Evolutionary conservation across 129 eudicot genomes (phyloP).

Genomic region (Scalesia atractyloides): DNA sequence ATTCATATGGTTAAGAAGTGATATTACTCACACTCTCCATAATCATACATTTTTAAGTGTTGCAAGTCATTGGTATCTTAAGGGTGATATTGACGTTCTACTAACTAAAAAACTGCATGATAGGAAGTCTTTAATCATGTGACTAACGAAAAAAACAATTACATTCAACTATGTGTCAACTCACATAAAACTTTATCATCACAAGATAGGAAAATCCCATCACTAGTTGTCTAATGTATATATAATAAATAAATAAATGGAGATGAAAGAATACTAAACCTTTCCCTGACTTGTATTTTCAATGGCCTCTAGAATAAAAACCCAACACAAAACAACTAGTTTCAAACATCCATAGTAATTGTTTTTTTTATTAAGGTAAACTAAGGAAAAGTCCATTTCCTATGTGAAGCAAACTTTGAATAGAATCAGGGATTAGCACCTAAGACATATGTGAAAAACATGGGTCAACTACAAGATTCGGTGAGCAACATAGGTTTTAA

Average conservation of each 20-base stretch:
- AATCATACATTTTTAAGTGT: not conserved
- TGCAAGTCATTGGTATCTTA: not conserved
- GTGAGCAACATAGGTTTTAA: too few species aligned
- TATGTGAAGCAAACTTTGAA: too few species aligned
- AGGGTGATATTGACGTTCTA: not conserved
- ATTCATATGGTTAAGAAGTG: too few species aligned
- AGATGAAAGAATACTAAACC: conserved; percentile 38
- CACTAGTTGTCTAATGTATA: not conserved
- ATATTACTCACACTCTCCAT: too few species aligned
- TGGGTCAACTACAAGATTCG: too few species aligned
- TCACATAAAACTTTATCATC: not conserved
- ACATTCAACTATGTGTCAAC: not conserved
- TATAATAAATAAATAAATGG: not conserved
- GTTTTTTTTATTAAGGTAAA: too few species aligned
- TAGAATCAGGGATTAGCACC: too few species aligned
- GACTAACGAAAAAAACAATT: not conserved
- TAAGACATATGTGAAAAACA: too few species aligned
- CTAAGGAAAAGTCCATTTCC: too few species aligned
- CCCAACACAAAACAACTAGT: too few species aligned
- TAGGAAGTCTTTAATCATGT: not conserved
- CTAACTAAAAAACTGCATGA: conserved; percentile 2
- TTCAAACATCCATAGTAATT: too few species aligned
- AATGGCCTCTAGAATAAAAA: conserved; percentile 78
- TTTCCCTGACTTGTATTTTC: conserved; percentile 80
- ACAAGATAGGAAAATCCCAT: not conserved